A percentile compares a stretch with the other conserved stretches of the same genome.
phyloP scores from a whole-genome alignment of 441 rosid species.

The Croton laevigatus region DNA sequence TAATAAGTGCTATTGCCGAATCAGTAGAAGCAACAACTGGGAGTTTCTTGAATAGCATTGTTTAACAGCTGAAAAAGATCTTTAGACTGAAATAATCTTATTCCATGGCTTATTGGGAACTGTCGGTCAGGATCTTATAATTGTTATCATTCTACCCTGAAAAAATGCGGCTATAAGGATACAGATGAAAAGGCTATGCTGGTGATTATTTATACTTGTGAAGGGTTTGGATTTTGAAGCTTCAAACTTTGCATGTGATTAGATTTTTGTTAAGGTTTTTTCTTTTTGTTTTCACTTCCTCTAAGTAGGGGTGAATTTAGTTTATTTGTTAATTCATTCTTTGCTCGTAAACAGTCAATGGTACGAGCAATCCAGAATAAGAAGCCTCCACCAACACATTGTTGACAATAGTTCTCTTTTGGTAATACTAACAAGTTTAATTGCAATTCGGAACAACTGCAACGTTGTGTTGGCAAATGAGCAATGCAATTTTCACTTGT shows the following conservation, averaged over 20 bases:
- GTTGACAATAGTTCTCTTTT: too few species aligned
- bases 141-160: not conserved
- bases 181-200: not conserved
- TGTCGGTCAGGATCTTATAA: too few species aligned
- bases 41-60: not conserved
- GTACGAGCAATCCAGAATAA: not conserved
- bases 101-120: not conserved
- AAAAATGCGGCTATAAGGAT: not conserved
- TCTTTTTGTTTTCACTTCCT: too few species aligned
- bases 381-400: not conserved
- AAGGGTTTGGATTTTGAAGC: not conserved
- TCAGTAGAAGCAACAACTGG: not conserved
- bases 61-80: not conserved
- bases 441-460: too few species aligned
- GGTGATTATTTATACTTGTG: not conserved
- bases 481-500: too few species aligned
- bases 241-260: not conserved
- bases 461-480: too few species aligned
- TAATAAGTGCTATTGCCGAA: not conserved
- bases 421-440: too few species aligned
- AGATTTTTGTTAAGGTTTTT: not conserved
- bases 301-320: not conserved
- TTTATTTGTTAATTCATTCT: not conserved
- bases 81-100: not conserved
- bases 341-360: not conserved